Percentiles rank a stretch among this genome's conserved stretches.
These are phyloP conservation scores for Coemansia reversa DNA, from an alignment of 192 early-diverging fungal genomes.

Conservation along the genomic window DNA sequence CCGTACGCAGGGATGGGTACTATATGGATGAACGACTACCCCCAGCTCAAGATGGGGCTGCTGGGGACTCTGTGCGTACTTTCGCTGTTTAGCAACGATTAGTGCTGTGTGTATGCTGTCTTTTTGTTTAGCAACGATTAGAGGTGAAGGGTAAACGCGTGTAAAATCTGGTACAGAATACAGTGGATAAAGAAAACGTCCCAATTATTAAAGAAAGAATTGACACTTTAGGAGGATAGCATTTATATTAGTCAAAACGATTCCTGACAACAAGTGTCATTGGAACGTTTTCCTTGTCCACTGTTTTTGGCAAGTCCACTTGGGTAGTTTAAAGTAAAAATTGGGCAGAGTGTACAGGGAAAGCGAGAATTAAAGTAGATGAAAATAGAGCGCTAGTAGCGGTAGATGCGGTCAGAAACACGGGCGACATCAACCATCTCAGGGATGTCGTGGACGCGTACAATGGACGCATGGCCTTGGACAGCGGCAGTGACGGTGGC, in stretches of 20 bases:
- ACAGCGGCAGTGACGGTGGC: constrained; percentile 82
- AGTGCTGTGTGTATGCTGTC: constrained; percentile 1
- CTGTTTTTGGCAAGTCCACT: neutral
- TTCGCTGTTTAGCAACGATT: constrained; percentile 70
- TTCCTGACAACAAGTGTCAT: too few relatives aligned
- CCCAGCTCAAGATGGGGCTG: constrained; percentile 83
- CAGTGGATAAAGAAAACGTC: too few relatives aligned
- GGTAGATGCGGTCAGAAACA: constrained; percentile 74
- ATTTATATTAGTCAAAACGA: too few relatives aligned
- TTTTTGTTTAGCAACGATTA: neutral
- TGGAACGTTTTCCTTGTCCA: too few relatives aligned
- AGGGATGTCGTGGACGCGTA: constrained; percentile 93
- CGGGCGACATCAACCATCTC: constrained; percentile 89
- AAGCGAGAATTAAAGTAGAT: neutral
- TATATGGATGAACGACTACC: constrained; percentile 95
- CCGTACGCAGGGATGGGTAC: constrained; percentile 96
- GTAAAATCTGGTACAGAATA: neutral
- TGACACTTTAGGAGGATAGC: too few relatives aligned
- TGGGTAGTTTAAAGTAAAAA: neutral
- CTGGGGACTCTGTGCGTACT: constrained; percentile 74
- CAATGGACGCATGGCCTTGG: constrained; percentile 75
- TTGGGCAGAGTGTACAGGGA: neutral
- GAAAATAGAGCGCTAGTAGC: constrained; percentile 12
- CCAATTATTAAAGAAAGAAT: too few relatives aligned
- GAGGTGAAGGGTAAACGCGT: neutral